Evolutionary conservation across 2,329 filamentous ascomycete genomes (phyloP), one percentile per base, ranked within the genome.

Genomic region (Exophiala calicioides): DNA sequence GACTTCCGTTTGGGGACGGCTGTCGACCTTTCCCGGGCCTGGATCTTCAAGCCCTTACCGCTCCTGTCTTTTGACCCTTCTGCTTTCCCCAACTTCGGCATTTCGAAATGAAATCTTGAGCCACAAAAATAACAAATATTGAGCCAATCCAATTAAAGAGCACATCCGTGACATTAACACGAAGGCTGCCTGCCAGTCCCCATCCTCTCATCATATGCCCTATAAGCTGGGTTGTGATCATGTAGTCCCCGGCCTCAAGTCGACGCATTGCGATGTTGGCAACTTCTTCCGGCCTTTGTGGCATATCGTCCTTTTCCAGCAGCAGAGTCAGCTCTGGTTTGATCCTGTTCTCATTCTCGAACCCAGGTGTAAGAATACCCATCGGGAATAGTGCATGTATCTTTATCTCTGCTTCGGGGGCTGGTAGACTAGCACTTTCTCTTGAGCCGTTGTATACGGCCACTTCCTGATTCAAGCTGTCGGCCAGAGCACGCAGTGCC

Each of bases 351-450:
- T 97, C 91, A 13, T 79, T 75, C 50, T 84, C 84, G 40, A 85
- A 78, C 0, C 90, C 90, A 0, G 88, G 84, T 4, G 80, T 84
- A 9, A 82, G 75, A 55, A 98, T 97, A 2, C 86, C 88, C 42
- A 86, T 91, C 0, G 93, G 93, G 60, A 84, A 87, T 9, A 97
- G 81, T 31, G 88, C 79, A 61, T 95, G 88, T 15, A 96, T 76
- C 58, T 86, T 81, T 42, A 97, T 84, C 49, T 83, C 79, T 32
- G 85, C 80, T 42, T 85, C 67, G 0, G 76, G 74, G 1, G 72
- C 69, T 7, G 60, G n/a, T n/a, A n/a, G 58, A 12, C 58, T 55
- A 2, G 68, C 18, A 6, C 30, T 29, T 32, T 51, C 65, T 7
- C 76, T 69, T 15, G 77, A 73, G 32, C 79, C 85, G 33, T 90